Evolutionary conservation across 371 early-diverging fungal genomes (phyloP), one percentile per base, ranked within the genome.

Genomic region (Mucor circinelloides): DNA sequence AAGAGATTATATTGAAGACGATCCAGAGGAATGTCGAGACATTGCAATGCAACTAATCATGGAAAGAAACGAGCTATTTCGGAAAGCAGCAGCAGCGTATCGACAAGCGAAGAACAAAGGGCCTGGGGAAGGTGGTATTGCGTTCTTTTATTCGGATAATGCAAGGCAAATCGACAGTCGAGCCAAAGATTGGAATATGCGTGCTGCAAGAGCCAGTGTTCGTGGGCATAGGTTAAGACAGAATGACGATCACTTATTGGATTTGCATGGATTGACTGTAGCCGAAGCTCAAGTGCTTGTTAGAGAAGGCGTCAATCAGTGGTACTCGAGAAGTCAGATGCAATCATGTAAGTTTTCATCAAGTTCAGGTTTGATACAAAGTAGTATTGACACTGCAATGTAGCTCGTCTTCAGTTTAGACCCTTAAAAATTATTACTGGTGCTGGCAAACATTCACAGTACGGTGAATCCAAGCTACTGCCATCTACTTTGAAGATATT

Each of bases 121-220:
- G 1, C 69, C 75, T 1, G 87, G 87, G 2, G 85, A 85, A 71
- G 78, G 88, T 23, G 91, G 88, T n/a, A 79, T 89, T 19, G 87
- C 92, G 0, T 81, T 86, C 55, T 90, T 80, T 68, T 91, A 92
- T 74, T 89, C 92, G 7, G 82, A 87, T 5, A 87, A 87, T 56
- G 92, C 90, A 34, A 86, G 86, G 17, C 79, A 84, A 55, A 63
- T 82, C 56, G 91, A 91, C 60, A 71, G 70, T 6, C 66, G 83
- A 46, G 90, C 89, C 19, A 88, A 86, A 32, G 76, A 82, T 34
- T 90, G 89, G 91, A 89, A 89, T 34, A 89, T 91, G 88, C 80
- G 89, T 12, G 91, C 91, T 6, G 91, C 91, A 2, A 83, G 89
- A 56, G 88, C 92, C 0, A 77, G 84, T 23, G 87, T 91, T 31